Conservation (phyloP, 108 stramenopile species). For the Nitzschia palea region DNA sequence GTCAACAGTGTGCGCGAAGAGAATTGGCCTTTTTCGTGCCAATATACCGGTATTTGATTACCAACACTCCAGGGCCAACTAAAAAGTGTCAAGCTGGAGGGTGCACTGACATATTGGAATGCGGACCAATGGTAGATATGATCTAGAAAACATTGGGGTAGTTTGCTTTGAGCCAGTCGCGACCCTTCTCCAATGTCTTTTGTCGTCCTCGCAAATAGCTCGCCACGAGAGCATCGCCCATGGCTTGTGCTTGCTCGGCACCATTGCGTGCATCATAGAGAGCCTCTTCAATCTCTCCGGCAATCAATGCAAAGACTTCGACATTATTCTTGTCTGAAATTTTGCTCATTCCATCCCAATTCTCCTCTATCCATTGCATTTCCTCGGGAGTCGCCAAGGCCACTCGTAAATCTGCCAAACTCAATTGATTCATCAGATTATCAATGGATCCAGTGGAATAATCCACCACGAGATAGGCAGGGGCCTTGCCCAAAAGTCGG, state of each 20-base stretch:
- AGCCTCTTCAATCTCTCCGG: conserved; percentile 58
- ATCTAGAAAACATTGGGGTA: conserved; percentile 55
- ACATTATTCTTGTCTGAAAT: conserved; percentile 63
- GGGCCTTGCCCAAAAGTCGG: conserved; percentile 47
- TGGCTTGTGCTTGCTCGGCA: conserved; percentile 21
- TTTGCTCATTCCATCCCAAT: conserved; percentile 33
- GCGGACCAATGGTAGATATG: no score
- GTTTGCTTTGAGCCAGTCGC: conserved; percentile 40
- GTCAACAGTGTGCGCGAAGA: no score
- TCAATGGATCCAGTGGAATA: conserved; percentile 63
- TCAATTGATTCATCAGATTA: conserved; percentile 30
- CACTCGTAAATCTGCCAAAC: conserved; percentile 48
- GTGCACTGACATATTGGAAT: no score
- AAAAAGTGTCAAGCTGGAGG: no score
- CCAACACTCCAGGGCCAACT: no score
- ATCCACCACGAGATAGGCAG: conserved; percentile 47
- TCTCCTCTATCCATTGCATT: conserved; percentile 34
- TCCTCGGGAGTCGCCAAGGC: conserved; percentile 48
- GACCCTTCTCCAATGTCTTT: conserved; percentile 38
- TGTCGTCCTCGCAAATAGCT: conserved; percentile 48
- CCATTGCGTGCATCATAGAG: conserved; percentile 49
- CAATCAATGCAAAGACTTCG: conserved; percentile 67
- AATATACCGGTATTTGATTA: no score
- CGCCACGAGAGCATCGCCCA: conserved; percentile 34
- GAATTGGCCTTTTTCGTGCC: no score